Evolutionary conservation across 2,329 filamentous ascomycete species (phyloP), one percentile per base, ranked within the genome.

Genomic region (Exophiala viscosa): DNA sequence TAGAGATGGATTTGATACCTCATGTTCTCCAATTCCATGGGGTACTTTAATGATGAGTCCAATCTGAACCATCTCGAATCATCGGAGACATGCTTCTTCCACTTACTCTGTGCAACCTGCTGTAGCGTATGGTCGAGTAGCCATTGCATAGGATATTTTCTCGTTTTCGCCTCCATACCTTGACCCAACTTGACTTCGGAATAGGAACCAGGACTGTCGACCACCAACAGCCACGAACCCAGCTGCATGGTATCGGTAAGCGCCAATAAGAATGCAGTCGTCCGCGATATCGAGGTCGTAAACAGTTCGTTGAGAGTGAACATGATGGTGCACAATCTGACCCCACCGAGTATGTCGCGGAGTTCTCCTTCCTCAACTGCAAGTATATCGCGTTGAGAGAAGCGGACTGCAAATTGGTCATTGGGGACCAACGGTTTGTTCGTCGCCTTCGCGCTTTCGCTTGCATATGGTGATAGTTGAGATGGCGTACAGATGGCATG

Each of bases 271-370:
- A 97, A 85, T 3, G 76, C 75, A 0, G 92, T 95, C 0, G 92
- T 90, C 61, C 84, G 82, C 2, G 84, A 76, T 18, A 90, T 82
- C 1, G 85, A 89, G 0, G 82, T 76, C 0, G 88, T 86, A 74
- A 96, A 97, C 0, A 99, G 83, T 71, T 99, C 93, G 69, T 97
- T 97, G 42, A 97, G 80, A 0, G 92, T 96, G 76, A 97, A 99
- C 71, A 97, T 82, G 10, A 97, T 73, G 0, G 91, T 96, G 11
- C 95, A 75, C 1, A 96, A 71, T 3, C 78, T 61, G 8, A 79
- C 65, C 1, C 56, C 50, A 14, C 38, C 39, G 20, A 65, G 50
- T 5, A 70, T 34, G 0, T 60, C 51, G 5, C 59, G 47, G 1
- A 81, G 58, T 2, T 69, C 64, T 1, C 66, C 35, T 39, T 57